Evolutionary conservation across 2,329 filamentous ascomycete species (phyloP).

Genomic region (Botrytis cinerea): DNA sequence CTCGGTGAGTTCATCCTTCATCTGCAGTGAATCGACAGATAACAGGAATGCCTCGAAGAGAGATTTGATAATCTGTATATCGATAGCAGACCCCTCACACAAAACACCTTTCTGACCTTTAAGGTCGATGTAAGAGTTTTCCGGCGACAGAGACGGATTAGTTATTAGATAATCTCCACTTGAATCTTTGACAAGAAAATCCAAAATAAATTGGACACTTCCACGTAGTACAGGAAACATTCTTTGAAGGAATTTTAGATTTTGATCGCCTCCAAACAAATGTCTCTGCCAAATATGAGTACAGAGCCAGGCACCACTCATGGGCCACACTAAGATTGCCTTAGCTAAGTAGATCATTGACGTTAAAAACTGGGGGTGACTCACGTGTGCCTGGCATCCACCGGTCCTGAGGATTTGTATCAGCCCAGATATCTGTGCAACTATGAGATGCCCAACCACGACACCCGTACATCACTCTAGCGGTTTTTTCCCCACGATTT

Average conservation of each 20-base stretch:
- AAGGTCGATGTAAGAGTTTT: slow-evolving; percentile 40
- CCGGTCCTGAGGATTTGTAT: slow-evolving; percentile 41
- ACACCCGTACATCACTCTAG: slow-evolving; percentile 39
- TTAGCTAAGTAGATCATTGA: not conserved
- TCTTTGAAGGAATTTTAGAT: slow-evolving; percentile 38
- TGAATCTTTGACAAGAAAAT: slow-evolving; percentile 41
- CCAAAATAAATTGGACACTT: slow-evolving; percentile 41
- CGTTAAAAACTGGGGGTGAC: slow-evolving; percentile 21
- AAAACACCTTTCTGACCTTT: slow-evolving; percentile 39
- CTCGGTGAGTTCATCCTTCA: not conserved
- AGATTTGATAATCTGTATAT: slow-evolving; percentile 48
- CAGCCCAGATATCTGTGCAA: slow-evolving; percentile 43
- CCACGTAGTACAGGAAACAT: slow-evolving; percentile 41
- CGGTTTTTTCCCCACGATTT: slow-evolving; percentile 40
- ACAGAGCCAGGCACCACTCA: slow-evolving; percentile 47
- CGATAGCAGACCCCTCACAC: slow-evolving; percentile 50
- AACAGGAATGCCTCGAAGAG: slow-evolving; percentile 43
- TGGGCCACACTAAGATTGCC: slow-evolving; percentile 41
- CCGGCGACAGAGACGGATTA: slow-evolving; percentile 45
- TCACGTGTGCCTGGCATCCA: slow-evolving; percentile 40
- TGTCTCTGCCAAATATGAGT: slow-evolving; percentile 47
- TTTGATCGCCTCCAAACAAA: slow-evolving; percentile 38
- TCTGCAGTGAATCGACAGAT: slow-evolving; percentile 9
- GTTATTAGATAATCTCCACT: slow-evolving; percentile 41
- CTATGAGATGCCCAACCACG: slow-evolving; percentile 41